phyloP scores from a whole-genome alignment of 2,329 filamentous ascomycete genomes.

The Fusarium globosum region DNA sequence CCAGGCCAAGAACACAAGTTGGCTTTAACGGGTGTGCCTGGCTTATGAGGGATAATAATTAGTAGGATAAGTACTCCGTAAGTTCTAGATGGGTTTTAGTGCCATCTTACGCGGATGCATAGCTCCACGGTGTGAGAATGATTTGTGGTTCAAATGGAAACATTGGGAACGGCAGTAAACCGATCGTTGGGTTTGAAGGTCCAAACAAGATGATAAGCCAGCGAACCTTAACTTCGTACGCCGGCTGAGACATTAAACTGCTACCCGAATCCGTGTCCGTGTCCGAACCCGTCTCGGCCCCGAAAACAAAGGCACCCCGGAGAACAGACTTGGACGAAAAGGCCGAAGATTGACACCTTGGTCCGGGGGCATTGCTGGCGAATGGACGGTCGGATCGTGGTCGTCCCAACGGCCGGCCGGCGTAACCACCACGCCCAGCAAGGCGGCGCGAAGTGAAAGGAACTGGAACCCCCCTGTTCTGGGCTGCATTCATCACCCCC shows the following conservation, averaged over 20 bases:
- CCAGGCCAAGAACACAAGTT: constrained; percentile 6
- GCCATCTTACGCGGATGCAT: neutral
- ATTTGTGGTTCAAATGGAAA: neutral
- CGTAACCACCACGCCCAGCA: constrained; percentile 35
- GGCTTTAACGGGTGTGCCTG: constrained; percentile 1
- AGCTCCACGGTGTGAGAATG: neutral
- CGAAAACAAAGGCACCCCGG: constrained; percentile 15
- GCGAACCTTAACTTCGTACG: neutral
- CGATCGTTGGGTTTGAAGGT: neutral
- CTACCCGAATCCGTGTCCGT: constrained; percentile 2
- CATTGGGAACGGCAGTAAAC: neutral
- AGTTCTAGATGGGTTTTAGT: neutral
- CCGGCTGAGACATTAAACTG: constrained; percentile 8
- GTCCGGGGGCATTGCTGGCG: constrained; percentile 15
- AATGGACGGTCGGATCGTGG: constrained; percentile 37
- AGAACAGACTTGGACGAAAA: constrained; percentile 24
- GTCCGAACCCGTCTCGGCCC: constrained; percentile 19
- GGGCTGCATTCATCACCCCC: neutral
- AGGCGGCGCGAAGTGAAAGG: constrained; percentile 18
- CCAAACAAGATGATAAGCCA: neutral
- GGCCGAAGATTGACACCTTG: constrained; percentile 21
- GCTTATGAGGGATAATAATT: neutral
- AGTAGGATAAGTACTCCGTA: neutral
- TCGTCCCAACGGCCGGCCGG: constrained; percentile 33
- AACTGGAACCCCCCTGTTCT: neutral